Evolutionary conservation across 2,329 filamentous ascomycete species (phyloP).

Genomic region (Beauveria rudraprayagi): DNA sequence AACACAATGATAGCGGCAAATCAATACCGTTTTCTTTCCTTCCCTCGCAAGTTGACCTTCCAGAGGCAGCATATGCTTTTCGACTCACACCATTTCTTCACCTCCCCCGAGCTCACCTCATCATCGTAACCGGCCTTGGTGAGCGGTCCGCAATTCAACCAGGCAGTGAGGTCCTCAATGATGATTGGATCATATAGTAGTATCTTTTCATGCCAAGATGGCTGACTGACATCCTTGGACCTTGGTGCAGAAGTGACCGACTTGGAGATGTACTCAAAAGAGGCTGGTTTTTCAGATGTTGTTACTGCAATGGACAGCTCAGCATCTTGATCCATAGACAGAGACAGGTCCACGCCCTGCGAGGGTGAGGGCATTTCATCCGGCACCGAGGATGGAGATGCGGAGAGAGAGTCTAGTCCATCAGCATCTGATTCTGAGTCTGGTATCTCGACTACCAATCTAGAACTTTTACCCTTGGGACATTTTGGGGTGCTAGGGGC

Average conservation of each 20-base stretch:
- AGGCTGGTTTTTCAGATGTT: constrained; percentile 31
- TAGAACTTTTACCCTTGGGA: constrained; percentile 12
- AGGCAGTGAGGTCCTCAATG: constrained; percentile 74
- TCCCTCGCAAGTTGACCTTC: constrained; percentile 47
- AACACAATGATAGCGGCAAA: neutral
- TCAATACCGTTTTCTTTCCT: constrained; percentile 43
- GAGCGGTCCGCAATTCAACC: constrained; percentile 69
- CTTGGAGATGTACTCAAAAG: constrained; percentile 47
- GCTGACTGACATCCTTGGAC: constrained; percentile 39
- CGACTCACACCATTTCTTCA: constrained; percentile 85
- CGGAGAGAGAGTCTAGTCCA: constrained; percentile 16
- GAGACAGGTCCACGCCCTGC: constrained; percentile 32
- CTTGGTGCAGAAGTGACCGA: constrained; percentile 45
- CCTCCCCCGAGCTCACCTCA: constrained; percentile 54
- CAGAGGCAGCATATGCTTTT: constrained; percentile 79
- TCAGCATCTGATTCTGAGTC: constrained; percentile 40
- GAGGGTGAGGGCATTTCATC: constrained; percentile 37
- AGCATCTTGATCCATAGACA: constrained; percentile 36
- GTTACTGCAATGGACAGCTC: constrained; percentile 33
- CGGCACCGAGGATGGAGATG: constrained; percentile 27
- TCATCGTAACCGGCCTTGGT: constrained; percentile 55
- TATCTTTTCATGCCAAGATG: constrained; percentile 87
- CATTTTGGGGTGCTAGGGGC: constrained; percentile 13
- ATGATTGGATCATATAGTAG: constrained; percentile 87
- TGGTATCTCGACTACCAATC: constrained; percentile 37